Evolutionary conservation across 192 early-diverging fungal genomes (phyloP), one percentile per base, ranked within the genome.

Genomic region (Coemansia brasiliensis): DNA sequence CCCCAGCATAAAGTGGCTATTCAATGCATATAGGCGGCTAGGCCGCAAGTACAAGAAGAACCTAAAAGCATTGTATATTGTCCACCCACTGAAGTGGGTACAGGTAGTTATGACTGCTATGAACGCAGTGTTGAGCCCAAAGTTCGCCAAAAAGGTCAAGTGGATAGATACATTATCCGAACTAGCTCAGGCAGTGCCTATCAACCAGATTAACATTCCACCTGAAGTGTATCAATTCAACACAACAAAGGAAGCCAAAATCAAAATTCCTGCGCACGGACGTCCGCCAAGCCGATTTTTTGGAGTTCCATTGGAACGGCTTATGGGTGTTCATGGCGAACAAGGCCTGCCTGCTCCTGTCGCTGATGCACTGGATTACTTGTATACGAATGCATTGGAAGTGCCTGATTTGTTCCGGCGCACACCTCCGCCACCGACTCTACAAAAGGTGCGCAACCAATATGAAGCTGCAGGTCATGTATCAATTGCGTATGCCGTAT

Each of bases 21-120:
- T 90, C 61, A 86, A 81, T 56, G 91, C 92, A n/a, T 94, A 97
- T 65, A 72, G 89, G 16, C 84, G 84, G 24, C 59, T 97, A 38
- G 83, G 84, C 29, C 71, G 92, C 79, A 91, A 90, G 87, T 88
- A 90, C 81, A 93, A 94, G 56, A 98, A 98, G 79, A 96, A 98
- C 72, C 74, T 98, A 37, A 96, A 95, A 73, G 84, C 84, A 16
- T 76, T 98, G 11, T 92, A 91, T 72, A 86, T 98, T 29, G 93
- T 98, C 3, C 94, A 98, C 76, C 88, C 93, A n/a, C 86, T 90
- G 15, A 80, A 84, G 20, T 92, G 88, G 86, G 85, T 90, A 49
- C 84, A 89, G 53, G 58, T 96, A 7, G 71, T 95, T 16, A 85
- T 98, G 69, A 89, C 92, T 53, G 82, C 88, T 0, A 91, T 93